Conservation (phyloP, 2,329 filamentous ascomycete species). For the Diaporthe batatas region DNA sequence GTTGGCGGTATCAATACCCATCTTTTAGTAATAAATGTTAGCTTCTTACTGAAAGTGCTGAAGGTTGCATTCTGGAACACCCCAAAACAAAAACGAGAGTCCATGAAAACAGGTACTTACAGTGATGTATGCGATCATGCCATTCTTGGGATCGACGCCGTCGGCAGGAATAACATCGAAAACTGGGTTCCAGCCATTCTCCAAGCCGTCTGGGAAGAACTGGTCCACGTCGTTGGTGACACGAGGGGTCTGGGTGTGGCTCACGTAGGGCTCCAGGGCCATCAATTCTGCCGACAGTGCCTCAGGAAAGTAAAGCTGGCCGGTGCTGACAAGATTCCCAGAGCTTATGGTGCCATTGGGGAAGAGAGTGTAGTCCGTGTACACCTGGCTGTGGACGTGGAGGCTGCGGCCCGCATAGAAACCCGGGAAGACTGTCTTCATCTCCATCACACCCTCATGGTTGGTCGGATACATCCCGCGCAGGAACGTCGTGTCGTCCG, state of each 20-base stretch:
- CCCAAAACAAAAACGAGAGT: no score
- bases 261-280: constrained; percentile 51
- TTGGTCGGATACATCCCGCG: constrained; percentile 50
- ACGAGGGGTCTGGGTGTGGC: constrained; percentile 52
- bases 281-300: constrained; percentile 49
- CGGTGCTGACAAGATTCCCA: constrained; percentile 49
- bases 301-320: constrained; percentile 52
- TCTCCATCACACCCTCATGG: constrained; percentile 47
- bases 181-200: constrained; percentile 27
- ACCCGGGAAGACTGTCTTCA: constrained; percentile 47
- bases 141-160: constrained; percentile 34
- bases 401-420: constrained; percentile 47
- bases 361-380: constrained; percentile 44
- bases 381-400: constrained; percentile 46
- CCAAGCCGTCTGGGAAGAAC: constrained; percentile 16
- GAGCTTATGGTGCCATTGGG: constrained; percentile 43
- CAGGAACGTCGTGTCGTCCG: constrained; percentile 49
- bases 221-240: constrained; percentile 48
- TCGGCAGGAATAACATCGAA: constrained; percentile 31
- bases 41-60: no score
- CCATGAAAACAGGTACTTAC: not conserved
- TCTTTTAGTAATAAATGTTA: no score
- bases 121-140: constrained; percentile 39
- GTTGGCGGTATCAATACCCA: constrained; percentile 32
- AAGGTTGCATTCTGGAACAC: no score